Base-by-base conservation (phyloP, 306 rosid genomes). In the Casuarina equisetifolia region DNA sequence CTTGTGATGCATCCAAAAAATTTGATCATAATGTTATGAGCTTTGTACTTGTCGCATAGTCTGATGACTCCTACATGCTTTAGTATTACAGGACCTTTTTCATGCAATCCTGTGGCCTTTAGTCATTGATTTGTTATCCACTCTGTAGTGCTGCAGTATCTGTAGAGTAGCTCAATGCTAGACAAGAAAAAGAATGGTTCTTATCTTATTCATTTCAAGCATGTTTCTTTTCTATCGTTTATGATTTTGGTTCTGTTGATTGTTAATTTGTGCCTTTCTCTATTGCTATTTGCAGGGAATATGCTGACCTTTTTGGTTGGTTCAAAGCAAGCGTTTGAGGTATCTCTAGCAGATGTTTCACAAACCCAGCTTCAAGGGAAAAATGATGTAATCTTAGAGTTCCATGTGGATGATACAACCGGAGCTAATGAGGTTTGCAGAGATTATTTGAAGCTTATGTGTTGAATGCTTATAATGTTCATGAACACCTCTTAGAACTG, bases 291-390 rank as follows among this genome's bases (percentile, higher is more conserved):
- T 83, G 63, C 83, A 96, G 98, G 91, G 74, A 96, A 96, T 79
- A 90, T 91, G 97, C 94, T 96, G 75, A 83, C 92, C 54, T 96
- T 92, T 84, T 73, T 88, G 91, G 94, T 90, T 86, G 96, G 92
- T 79, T 85, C 96, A 35, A 96, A 91, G 87, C 99, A 96, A 93
- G 97, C 97, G 75, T 96, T 96, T 85, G 99, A 96, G 84, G 96
- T 93, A 64, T 96, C 99, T 86, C 82, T 96, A 72, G 98, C 99
- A 3, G 99, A 96, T 83, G 99, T 96, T 79, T 87, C 97, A 55
- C 98, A 96, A 84, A 93, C 98, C 61, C 92, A 91, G 75, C 96
- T 91, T 84, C 97, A 90, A 84, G 99, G 99, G 70, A 96, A 96
- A 87, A 93, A 90, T 80, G 99, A 96, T 46, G 99, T 93, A 59